Percentiles rank a stretch among this genome's conserved stretches.
These are phyloP conservation scores for Chaetomium tenue DNA, from an alignment of 495 filamentous ascomycete genomes.

Conservation along the genomic window DNA sequence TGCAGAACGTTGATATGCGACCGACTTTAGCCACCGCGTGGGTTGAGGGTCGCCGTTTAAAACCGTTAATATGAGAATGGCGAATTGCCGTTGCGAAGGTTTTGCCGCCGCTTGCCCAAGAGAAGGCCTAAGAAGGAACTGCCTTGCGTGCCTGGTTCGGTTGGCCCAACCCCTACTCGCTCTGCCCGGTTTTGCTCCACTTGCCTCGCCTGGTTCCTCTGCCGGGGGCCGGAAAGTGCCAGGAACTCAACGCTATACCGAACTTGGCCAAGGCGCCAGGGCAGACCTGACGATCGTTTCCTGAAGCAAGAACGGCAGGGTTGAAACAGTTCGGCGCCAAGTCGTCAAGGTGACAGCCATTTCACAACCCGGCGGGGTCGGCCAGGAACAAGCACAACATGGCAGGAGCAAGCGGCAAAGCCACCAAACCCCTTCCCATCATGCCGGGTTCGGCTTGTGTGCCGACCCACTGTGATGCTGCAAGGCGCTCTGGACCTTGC, in stretches of 20 bases:
- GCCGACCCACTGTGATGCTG: neutral
- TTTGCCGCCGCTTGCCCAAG: conserved; percentile 1
- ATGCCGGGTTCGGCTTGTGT: neutral
- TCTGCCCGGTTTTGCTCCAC: neutral
- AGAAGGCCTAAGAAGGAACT: neutral
- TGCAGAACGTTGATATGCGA: neutral
- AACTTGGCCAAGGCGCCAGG: conserved; percentile 11
- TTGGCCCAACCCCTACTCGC: neutral
- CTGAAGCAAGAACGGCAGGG: conserved; percentile 5
- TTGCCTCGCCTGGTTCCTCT: no score
- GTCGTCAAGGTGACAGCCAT: neutral
- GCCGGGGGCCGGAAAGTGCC: conserved; percentile 13
- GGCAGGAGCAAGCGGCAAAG: neutral
- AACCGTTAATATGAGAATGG: neutral
- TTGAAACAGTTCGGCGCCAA: conserved; percentile 14
- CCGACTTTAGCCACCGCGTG: neutral
- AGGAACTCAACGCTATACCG: conserved; percentile 4
- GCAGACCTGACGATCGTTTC: conserved; percentile 23
- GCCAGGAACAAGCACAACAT: conserved; percentile 3
- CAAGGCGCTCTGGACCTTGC: conserved; percentile 1
- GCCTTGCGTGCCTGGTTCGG: neutral
- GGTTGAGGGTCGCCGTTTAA: neutral
- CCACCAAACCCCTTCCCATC: neutral
- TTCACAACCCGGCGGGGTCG: conserved; percentile 6
- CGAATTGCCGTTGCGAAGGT: neutral